Evolutionary conservation across 2,329 filamentous ascomycete species (phyloP).

Genomic region (Elsinoe arachidis): DNA sequence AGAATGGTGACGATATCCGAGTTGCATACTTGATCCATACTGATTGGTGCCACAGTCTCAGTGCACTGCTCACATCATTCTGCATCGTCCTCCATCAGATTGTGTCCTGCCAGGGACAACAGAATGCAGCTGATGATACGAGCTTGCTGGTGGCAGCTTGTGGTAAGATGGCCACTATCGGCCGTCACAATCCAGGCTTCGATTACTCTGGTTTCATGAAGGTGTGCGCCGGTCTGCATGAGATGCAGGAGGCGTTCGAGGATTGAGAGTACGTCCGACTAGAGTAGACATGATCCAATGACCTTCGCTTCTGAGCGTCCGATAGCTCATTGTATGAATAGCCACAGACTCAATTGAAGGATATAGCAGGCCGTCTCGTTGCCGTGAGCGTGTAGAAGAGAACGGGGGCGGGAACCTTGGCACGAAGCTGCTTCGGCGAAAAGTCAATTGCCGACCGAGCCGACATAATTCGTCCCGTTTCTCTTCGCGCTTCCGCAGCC

Average conservation of each 20-base stretch:
- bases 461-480: background rate
- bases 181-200: background rate
- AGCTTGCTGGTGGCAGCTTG: background rate
- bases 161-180: background rate
- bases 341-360: constrained; percentile 15
- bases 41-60: background rate
- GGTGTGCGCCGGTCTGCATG: background rate
- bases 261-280: constrained; percentile 6
- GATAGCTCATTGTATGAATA: constrained; percentile 20
- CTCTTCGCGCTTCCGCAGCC: background rate
- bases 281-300: too few species aligned
- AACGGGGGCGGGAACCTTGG: background rate
- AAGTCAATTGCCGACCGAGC: background rate
- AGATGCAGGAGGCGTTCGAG: background rate
- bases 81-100: background rate
- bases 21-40: background rate
- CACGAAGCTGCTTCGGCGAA: background rate
- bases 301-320: too few species aligned
- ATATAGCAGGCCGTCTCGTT: too few species aligned
- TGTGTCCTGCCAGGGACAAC: background rate
- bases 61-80: background rate
- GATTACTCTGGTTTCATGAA: background rate
- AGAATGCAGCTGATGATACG: background rate
- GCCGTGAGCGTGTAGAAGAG: too few species aligned
- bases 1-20: background rate